A percentile compares a stretch with the other conserved stretches of the same genome.
Evolutionary conservation across 1,284 basidiomycete genomes (phyloP).

Genomic region (Cutaneotrichosporon curvatum): DNA sequence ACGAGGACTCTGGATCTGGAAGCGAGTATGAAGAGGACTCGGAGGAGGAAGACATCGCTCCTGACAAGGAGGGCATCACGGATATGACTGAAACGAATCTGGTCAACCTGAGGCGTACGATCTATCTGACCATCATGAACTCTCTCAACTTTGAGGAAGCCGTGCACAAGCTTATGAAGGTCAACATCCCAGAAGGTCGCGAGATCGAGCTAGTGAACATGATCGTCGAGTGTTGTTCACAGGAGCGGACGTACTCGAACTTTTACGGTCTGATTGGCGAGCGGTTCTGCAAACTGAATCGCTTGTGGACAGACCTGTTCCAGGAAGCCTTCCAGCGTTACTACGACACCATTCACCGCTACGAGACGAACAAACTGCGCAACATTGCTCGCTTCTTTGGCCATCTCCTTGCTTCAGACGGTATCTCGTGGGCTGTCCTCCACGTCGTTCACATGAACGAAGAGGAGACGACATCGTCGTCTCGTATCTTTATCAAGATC

Average conservation of each 20-base stretch:
- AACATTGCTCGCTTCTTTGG: constrained; percentile 98
- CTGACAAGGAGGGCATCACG: constrained; percentile 79
- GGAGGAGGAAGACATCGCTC: constrained; percentile 56
- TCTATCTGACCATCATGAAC: constrained; percentile 99
- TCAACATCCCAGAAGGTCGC: constrained; percentile 82
- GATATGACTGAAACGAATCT: constrained; percentile 93
- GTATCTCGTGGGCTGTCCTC: constrained; percentile 81
- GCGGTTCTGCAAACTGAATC: constrained; percentile 91
- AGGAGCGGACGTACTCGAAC: constrained; percentile 91
- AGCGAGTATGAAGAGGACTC: constrained; percentile 60
- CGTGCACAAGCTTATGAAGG: constrained; percentile 92
- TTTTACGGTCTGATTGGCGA: constrained; percentile 96
- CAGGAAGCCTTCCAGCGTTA: constrained; percentile 84
- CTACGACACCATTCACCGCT: constrained; percentile 94
- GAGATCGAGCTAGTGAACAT: constrained; percentile 98
- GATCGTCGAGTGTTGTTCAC: constrained; percentile 99
- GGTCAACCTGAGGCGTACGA: constrained; percentile 85
- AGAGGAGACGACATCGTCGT: constrained; percentile 92
- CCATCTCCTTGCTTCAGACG: constrained; percentile 75
- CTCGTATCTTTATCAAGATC: constrained; percentile 97
- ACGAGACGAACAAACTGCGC: constrained; percentile 94
- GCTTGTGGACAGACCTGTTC: constrained; percentile 83
- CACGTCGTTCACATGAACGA: constrained; percentile 88
- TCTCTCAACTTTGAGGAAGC: constrained; percentile 97
- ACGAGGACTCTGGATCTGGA: constrained; percentile 57